Conservation (phyloP, 441 rosid species). For the Pelargonium exstipulatum region DNA sequence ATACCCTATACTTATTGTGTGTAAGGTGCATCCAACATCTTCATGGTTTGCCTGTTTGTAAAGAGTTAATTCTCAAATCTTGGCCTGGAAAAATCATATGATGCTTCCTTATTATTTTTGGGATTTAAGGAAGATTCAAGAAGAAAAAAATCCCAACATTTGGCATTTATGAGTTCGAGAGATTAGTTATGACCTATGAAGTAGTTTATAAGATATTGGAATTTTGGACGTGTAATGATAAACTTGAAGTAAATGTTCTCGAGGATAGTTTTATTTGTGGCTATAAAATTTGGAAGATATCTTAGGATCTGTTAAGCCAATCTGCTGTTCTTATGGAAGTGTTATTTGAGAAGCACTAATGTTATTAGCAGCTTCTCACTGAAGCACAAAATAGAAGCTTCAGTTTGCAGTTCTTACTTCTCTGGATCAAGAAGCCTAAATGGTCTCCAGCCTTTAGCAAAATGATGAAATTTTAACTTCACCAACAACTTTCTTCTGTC, state of each 20-base stretch:
- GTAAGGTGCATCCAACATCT: not conserved
- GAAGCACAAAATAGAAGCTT: not conserved
- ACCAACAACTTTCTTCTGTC: not conserved
- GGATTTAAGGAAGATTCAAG: not conserved
- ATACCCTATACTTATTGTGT: not conserved
- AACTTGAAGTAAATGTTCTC: conserved; percentile 1
- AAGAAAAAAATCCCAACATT: not conserved
- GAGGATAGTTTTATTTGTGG: not conserved
- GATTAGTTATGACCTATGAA: not conserved
- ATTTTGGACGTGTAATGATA: not conserved
- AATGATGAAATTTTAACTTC: too few species aligned
- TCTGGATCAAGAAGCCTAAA: not conserved
- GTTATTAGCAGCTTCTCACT: not conserved
- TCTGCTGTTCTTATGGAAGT: not conserved
- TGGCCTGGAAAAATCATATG: not conserved
- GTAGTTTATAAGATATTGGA: not conserved
- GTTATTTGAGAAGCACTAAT: conserved; percentile 3
- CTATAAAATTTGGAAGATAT: not conserved
- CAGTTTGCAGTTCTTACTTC: not conserved
- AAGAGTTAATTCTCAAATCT: too few species aligned
- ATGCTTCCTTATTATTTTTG: not conserved
- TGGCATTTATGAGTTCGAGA: not conserved
- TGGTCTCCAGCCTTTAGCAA: not conserved
- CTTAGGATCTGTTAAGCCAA: too few species aligned
- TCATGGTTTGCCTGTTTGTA: not conserved